Percentiles rank a stretch among this genome's conserved stretches.
phyloP scores from a whole-genome alignment of 768 basidiomycete genomes.

The Lentinus brumalis region DNA sequence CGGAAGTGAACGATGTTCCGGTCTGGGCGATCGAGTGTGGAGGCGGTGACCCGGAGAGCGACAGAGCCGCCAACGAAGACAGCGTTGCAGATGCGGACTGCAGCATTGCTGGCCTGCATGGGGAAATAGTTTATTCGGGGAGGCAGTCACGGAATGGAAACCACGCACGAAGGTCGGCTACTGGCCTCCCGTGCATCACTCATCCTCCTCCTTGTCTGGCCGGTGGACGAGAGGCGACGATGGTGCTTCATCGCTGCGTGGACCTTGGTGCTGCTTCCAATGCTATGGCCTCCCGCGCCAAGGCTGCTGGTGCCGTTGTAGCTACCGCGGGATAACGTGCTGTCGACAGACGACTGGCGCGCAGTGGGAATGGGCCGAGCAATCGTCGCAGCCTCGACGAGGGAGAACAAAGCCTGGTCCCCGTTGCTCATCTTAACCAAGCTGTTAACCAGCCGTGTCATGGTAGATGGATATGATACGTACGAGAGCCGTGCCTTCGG shows the following conservation, averaged over 20 bases:
- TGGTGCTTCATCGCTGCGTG: conserved; percentile 50
- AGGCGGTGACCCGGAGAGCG: conserved; percentile 43
- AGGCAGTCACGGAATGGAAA: conserved; percentile 1
- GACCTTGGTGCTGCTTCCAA: conserved; percentile 26
- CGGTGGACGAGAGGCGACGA: conserved; percentile 66
- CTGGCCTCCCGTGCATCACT: conserved; percentile 84
- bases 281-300: conserved; percentile 27
- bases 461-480: not conserved
- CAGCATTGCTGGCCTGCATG: conserved; percentile 36
- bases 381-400: conserved; percentile 19
- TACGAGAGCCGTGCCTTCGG: not conserved
- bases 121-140: conserved; percentile 13
- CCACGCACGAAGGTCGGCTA: conserved; percentile 68
- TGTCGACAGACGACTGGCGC: conserved; percentile 9
- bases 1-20: conserved; percentile 24
- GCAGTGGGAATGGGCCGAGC: conserved; percentile 14
- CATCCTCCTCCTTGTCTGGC: conserved; percentile 67
- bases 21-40: conserved; percentile 29
- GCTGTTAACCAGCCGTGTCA: not conserved
- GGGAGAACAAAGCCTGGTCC: conserved; percentile 16
- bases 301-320: conserved; percentile 31
- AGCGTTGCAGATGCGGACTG: conserved; percentile 40
- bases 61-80: conserved; percentile 42
- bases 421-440: not conserved
- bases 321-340: conserved; percentile 15